Conservation (phyloP, 768 basidiomycete species). For the Coprinellus micaceus region DNA sequence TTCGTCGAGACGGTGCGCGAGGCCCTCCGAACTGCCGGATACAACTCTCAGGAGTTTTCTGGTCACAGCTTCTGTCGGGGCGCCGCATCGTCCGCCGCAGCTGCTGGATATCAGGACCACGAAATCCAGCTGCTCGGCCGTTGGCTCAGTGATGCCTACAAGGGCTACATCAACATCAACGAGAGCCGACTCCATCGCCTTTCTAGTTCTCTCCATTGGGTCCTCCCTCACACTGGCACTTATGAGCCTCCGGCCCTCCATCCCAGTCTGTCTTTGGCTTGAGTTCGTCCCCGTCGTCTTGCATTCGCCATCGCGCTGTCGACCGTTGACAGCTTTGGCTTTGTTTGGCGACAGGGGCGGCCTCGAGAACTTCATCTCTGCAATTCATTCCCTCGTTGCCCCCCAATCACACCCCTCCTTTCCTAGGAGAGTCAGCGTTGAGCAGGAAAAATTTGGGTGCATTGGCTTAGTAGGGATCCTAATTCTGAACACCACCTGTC, state of each 20-base stretch:
- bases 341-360: no score
- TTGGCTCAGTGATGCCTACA: background rate
- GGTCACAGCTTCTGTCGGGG: background rate
- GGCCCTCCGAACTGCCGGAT: background rate
- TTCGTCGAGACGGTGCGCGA: background rate
- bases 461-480: no score
- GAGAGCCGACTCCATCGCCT: background rate
- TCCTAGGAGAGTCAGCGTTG: no score
- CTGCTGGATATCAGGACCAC: background rate
- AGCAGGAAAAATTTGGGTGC: no score
- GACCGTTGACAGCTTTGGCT: no score
- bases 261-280: background rate
- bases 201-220: background rate
- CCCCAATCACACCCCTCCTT: no score
- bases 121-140: background rate
- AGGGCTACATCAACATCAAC: background rate
- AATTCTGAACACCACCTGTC: no score
- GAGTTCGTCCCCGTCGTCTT: background rate
- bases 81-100: background rate
- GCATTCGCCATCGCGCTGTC: no score
- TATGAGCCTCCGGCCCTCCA: background rate
- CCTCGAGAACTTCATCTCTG: no score
- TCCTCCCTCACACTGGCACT: background rate
- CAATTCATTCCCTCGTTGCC: no score
- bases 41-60: background rate